These are phyloP conservation scores for Plasmodium adleri DNA, from an alignment of 169 alveolate species.

Conservation along the genomic window DNA sequence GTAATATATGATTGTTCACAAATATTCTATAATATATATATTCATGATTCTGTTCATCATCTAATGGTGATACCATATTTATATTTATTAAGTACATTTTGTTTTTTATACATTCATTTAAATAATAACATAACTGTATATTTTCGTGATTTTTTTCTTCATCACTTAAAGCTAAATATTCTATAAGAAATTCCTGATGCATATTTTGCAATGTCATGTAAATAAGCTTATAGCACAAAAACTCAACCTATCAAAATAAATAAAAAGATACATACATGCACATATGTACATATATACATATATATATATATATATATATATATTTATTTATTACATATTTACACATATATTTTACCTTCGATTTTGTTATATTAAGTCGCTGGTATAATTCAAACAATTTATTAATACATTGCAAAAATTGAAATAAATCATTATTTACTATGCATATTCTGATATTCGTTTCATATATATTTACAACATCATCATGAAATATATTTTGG, in stretches of 20 bases:
- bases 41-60: conserved; percentile 40
- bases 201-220: conserved; percentile 81
- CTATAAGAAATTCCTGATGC: conserved; percentile 75
- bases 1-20: conserved; percentile 35
- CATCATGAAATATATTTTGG: conserved; percentile 91
- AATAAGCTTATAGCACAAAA: conserved; percentile 78
- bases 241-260: conserved; percentile 76
- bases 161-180: conserved; percentile 47
- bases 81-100: conserved; percentile 66
- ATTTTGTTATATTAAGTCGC: conserved; percentile 80
- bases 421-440: conserved; percentile 93
- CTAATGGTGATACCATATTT: conserved; percentile 54
- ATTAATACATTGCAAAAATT: conserved; percentile 95
- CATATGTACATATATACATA: neutral
- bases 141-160: conserved; percentile 54
- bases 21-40: conserved; percentile 34
- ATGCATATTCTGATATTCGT: conserved; percentile 95
- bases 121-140: conserved; percentile 54
- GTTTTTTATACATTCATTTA: conserved; percentile 56
- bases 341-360: conserved; percentile 12
- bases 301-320: neutral
- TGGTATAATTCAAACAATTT: conserved; percentile 89
- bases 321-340: neutral
- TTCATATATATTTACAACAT: conserved; percentile 93
- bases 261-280: conserved; percentile 4